Base-by-base conservation (phyloP, 495 filamentous ascomycete species). In the Penicillium egyptiacum region DNA sequence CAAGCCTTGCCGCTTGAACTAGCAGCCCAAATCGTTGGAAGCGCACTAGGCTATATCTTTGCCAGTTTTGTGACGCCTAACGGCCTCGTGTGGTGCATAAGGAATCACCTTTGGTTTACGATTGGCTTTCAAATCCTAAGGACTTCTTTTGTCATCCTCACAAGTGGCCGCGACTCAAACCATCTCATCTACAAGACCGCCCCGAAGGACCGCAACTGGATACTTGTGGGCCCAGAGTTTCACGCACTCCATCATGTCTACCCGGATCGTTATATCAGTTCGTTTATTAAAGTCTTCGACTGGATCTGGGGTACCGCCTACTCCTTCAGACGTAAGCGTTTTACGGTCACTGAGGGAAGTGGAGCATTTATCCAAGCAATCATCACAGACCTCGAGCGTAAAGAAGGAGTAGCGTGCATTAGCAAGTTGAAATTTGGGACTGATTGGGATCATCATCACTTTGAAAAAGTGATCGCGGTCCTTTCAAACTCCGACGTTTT, bases 181-280 rank as follows among this genome's bases (percentile, higher is more conserved):
- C 61, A 64, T 17, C 20, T 60, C 23, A 22, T 19, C 44, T 64
- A 60, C 55, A 33, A 58, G 0, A 60, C 46, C 8, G 57, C 57
- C 5, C 61, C 61, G 4, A 64, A 64, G 43, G 61, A 64, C 28
- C 35, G 37, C 4, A 37, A 39, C 25, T 60, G 57, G 50, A 22
- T 62, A 3, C 56, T 66, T 23, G 63, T 66, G 3, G 63, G 63
- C 23, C 63, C 63, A 2, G 45, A 66, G 12, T 66, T 55, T 26
- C 63, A 66, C 51, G 45, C 60, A 1, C 53, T 66, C 1, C 63
- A 66, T 28, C 63, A 66, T 31, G 53, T 60, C 12, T 51, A 63
- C n/a, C 63, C 63, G 0, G 60, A 66, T n/a, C 59, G 59, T 8
- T 66, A 66, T 45, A 63, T 66, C 39, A 49, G 63, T 23, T 66